Evolutionary conservation across 2,329 filamentous ascomycete species (phyloP).

Genomic region (Xylaria sp.): DNA sequence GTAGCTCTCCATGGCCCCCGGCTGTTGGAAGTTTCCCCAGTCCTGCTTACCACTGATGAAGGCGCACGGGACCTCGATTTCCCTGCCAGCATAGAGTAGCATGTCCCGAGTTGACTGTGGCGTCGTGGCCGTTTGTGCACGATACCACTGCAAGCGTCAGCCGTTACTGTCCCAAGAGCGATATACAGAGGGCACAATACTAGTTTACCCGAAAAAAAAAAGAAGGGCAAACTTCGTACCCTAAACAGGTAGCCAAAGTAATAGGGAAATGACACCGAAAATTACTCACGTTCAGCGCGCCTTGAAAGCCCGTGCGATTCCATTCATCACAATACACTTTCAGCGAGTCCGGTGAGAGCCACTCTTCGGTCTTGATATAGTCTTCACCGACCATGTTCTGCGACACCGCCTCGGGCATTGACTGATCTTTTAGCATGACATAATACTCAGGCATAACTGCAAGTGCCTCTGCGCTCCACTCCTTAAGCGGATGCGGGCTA

Average conservation of each 20-base stretch:
- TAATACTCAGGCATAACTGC: slow-evolving; percentile 74
- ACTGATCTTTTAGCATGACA: slow-evolving; percentile 68
- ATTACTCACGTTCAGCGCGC: slow-evolving; percentile 63
- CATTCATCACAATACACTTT: slow-evolving; percentile 71
- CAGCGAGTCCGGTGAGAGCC: slow-evolving; percentile 70
- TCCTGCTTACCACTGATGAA: slow-evolving; percentile 73
- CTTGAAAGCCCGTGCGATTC: slow-evolving; percentile 71
- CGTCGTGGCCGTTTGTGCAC: slow-evolving; percentile 64
- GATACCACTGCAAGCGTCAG: slow-evolving; percentile 63
- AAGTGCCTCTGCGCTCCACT: slow-evolving; percentile 68
- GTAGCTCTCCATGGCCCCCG: slow-evolving; percentile 67
- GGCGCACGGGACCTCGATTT: slow-evolving; percentile 68
- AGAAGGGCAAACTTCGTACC: not conserved
- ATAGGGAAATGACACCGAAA: not conserved
- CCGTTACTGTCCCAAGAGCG: not conserved
- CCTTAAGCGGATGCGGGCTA: slow-evolving; percentile 62
- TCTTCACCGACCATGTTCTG: slow-evolving; percentile 66
- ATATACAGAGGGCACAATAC: too few species aligned
- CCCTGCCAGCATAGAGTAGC: slow-evolving; percentile 68
- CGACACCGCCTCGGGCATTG: slow-evolving; percentile 69
- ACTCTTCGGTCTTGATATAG: slow-evolving; percentile 55
- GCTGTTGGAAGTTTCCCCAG: slow-evolving; percentile 76
- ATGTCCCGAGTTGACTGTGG: slow-evolving; percentile 60
- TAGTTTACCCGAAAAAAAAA: not conserved
- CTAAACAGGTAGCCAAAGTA: not conserved